Evolutionary conservation across 768 basidiomycete genomes (phyloP), one percentile per base, ranked within the genome.

Genomic region (Aureoboletus auriporus): DNA sequence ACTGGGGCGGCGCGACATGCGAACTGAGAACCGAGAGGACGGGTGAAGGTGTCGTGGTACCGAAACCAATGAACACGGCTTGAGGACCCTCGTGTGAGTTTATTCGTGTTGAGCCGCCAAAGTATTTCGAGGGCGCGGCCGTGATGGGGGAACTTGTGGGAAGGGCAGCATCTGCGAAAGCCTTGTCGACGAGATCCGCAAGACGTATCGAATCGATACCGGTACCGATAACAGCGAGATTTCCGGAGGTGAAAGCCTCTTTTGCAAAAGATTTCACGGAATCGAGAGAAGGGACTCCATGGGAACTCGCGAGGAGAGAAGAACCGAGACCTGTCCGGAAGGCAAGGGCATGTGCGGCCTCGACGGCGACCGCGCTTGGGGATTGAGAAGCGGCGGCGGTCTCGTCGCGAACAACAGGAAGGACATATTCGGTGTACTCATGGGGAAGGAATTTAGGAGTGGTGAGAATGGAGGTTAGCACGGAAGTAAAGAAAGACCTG

Each of bases 261-360:
- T 78, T 66, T 53, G 92, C 92, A 60, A 79, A 93, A 2, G 78
- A 70, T 63, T 84, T 83, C 60, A 95, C 77, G 55, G 91, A 86
- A 11, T 76, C 77, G 17, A 78, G 75, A 41, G 82, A 78, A 58
- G 89, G 68, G 56, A 76, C 70, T 50, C 71, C 71, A 62, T 89
- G 83, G 13, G 80, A 73, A n/a, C 84, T 73, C 16, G 93, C 86
- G 69, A 90, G 92, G 51, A 97, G 79, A 20, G 94, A 86, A 57
- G 87, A 78, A 58, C 95, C 95, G 59, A 98, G 92, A 13, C 95
- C 95, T 37, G 75, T 76, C 62, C 94, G 92, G 88, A 98, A 99
- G 38, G 95, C 94, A 49, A 94, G 75, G 38, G 79, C 69, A 66
- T 98, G 95, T 5, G 93, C 93, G 33, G 85, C 72, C 62, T 99